These are phyloP conservation scores for Aplosporella prunicola DNA, from an alignment of 2,329 filamentous ascomycete species.

Conservation along the genomic window DNA sequence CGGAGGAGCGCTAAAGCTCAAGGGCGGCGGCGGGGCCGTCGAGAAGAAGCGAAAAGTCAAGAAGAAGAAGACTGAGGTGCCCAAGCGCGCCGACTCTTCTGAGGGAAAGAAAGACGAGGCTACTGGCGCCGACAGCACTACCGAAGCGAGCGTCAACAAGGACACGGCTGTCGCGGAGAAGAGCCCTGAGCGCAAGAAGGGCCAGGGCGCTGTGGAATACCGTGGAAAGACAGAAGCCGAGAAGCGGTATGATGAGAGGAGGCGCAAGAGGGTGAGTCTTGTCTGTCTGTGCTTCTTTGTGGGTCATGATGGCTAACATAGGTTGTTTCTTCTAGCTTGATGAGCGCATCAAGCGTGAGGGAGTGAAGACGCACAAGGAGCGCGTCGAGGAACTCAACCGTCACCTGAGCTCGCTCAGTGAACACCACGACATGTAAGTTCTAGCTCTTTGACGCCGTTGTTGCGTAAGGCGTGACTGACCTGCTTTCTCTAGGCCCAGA, in stretches of 20 bases:
- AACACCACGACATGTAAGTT: conserved; percentile 88
- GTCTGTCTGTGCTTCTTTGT: conserved; percentile 6
- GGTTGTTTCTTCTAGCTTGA: conserved; percentile 51
- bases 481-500: conserved; percentile 35
- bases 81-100: too few relatives aligned
- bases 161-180: conserved; percentile 13
- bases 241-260: conserved; percentile 66
- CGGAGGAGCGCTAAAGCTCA: conserved; percentile 74
- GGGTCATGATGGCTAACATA: conserved; percentile 4
- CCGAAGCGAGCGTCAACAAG: conserved; percentile 12
- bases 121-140: conserved; percentile 12
- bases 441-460: neutral
- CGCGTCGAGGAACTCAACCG: conserved; percentile 91
- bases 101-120: too few relatives aligned
- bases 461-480: neutral
- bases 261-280: conserved; percentile 63
- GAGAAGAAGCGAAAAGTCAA: conserved; percentile 57
- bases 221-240: conserved; percentile 74
- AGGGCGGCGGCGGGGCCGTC: conserved; percentile 58
- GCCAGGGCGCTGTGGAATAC: conserved; percentile 7
- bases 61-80: conserved; percentile 18
- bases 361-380: conserved; percentile 94
- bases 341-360: conserved; percentile 70
- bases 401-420: conserved; percentile 82
- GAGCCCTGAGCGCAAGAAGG: conserved; percentile 22